Conservation (phyloP, 2,329 filamentous ascomycete species). For the Daldinia sp. region DNA sequence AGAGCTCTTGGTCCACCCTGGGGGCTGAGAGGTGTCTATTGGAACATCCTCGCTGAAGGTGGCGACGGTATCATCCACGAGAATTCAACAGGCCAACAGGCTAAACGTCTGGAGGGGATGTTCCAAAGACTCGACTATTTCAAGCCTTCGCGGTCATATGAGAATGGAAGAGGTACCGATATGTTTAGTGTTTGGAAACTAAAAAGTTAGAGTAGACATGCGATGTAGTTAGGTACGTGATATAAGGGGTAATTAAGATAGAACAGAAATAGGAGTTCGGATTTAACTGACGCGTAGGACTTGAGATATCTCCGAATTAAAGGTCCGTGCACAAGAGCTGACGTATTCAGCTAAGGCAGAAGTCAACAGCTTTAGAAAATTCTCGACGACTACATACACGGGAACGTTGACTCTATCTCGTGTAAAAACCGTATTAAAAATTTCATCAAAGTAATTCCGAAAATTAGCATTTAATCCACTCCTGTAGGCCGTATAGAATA, state of each 20-base stretch:
- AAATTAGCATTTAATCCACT: background rate
- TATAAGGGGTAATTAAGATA: too few relatives aligned
- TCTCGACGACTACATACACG: background rate
- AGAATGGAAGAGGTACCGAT: constrained; percentile 16
- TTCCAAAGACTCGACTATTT: constrained; percentile 19
- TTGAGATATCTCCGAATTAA: background rate
- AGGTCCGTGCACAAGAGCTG: background rate
- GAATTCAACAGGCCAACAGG: background rate
- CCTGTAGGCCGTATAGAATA: too few relatives aligned
- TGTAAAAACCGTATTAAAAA: background rate
- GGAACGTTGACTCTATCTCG: background rate
- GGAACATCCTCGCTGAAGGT: constrained; percentile 18
- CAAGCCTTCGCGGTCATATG: constrained; percentile 12
- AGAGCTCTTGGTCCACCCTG: constrained; percentile 14
- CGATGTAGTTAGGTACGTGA: too few relatives aligned
- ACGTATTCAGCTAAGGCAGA: background rate
- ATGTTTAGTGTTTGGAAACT: constrained; percentile 24
- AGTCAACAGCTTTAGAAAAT: background rate
- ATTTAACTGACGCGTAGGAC: background rate
- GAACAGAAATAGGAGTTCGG: background rate
- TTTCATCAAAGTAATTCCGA: background rate
- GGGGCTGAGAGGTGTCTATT: constrained; percentile 21
- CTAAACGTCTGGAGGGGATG: background rate
- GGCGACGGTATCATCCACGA: constrained; percentile 13
- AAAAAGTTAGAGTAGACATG: background rate